Evolutionary conservation across 2,329 filamentous ascomycete species (phyloP), one percentile per base, ranked within the genome.

Genomic region (Phialocephala sp.): DNA sequence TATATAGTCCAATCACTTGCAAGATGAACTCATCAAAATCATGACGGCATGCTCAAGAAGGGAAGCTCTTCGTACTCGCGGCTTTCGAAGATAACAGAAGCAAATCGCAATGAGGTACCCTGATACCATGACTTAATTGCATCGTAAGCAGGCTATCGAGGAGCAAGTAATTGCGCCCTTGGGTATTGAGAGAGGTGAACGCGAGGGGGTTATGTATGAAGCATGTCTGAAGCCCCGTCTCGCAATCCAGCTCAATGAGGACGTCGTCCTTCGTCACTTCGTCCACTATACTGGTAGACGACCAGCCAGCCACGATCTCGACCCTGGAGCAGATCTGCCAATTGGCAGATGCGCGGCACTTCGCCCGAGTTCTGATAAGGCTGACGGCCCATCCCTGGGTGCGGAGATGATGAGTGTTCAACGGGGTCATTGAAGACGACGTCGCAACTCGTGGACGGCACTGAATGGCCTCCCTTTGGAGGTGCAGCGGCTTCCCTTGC

Each of bases 291-390:
- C 27, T n/a, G n/a, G n/a, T n/a, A n/a, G 27, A 32, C 27, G 27
- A 32, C 27, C 27, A 32, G 24, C 50, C 27, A 54, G 50, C 50
- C 50, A 54, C 22, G 14, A 54, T 35, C 22, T 32, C 1, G 50
- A 27, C 8, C 22, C 4, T 3, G 14, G 22, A 32, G 50, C 50
- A 35, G 50, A 35, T 54, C 50, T 27, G 27, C 27, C 50, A 54
- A 54, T n/a, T 27, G 22, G 24, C 50, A 54, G 50, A 54, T 35
- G 22, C 14, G 24, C 22, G 27, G 50, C 27, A 54, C 50, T 27
- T 54, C 22, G 24, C 14, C 27, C 50, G 24, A 35, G 50, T 18
- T 18, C 50, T 54, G 50, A 54, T 54, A 54, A 54, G 50, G 50
- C 50, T 54, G 50, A 35, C 50, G 22, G 15, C 32, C 22, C 27